Percentiles rank a stretch among this genome's conserved stretches.
phyloP scores from a whole-genome alignment of 352 stramenopile genomes.

The Phytophthora pini region DNA sequence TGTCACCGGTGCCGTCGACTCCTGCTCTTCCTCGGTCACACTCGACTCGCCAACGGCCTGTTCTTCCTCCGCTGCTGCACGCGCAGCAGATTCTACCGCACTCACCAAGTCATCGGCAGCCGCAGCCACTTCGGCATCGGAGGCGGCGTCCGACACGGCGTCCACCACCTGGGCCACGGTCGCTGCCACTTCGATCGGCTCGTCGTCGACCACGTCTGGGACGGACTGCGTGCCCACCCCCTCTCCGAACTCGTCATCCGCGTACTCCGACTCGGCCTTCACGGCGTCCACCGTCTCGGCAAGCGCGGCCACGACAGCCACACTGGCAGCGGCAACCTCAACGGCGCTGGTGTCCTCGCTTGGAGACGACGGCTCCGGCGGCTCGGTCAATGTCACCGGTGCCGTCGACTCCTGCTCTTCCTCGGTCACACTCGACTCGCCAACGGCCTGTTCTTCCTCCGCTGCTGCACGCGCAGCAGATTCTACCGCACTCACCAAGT shows the following conservation, averaged over 20 bases:
- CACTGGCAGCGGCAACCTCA: not conserved
- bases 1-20: too few species aligned
- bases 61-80: too few species aligned
- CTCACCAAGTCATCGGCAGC: too few species aligned
- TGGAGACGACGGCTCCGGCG: not conserved
- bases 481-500: not conserved
- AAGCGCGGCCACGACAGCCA: not conserved
- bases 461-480: not conserved
- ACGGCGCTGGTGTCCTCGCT: not conserved
- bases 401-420: not conserved
- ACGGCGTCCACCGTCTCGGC: not conserved
- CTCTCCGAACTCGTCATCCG: too few species aligned
- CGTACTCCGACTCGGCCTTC: too few species aligned
- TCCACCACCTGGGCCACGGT: not conserved
- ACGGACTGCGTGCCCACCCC: too few species aligned
- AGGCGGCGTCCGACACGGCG: not conserved
- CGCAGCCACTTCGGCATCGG: too few species aligned
- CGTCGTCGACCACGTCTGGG: too few species aligned
- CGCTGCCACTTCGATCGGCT: not conserved
- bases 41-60: too few species aligned
- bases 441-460: not conserved
- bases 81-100: too few species aligned
- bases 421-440: not conserved
- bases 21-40: too few species aligned
- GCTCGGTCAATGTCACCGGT: not conserved